These are phyloP conservation scores for Claviceps monticola DNA, from an alignment of 2,329 filamentous ascomycete genomes.

Conservation along the genomic window DNA sequence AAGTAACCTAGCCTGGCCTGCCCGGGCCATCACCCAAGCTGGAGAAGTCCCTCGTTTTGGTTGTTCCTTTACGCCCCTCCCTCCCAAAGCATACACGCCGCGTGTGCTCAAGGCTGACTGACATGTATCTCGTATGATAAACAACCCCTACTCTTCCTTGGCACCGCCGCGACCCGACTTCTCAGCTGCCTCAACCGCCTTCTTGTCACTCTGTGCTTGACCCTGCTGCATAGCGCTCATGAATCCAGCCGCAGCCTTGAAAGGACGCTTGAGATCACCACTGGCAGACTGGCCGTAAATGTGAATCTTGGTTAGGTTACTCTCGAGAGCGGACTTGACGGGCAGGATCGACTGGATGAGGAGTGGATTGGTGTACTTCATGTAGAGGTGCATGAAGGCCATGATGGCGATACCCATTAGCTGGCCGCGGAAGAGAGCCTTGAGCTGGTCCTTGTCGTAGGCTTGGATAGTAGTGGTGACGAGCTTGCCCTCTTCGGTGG, in stretches of 20 bases:
- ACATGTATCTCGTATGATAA: background rate
- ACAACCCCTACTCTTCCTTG: constrained; percentile 50
- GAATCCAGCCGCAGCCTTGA: constrained; percentile 74
- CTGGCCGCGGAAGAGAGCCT: constrained; percentile 74
- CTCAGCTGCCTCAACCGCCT: constrained; percentile 68
- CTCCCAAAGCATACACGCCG: background rate
- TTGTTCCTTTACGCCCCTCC: background rate
- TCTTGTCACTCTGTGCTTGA: constrained; percentile 81
- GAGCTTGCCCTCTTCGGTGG: constrained; percentile 85
- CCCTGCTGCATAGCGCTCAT: constrained; percentile 65
- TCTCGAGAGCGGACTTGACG: constrained; percentile 87
- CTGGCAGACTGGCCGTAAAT: constrained; percentile 72
- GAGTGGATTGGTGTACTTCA: constrained; percentile 99
- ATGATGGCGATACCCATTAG: constrained; percentile 97
- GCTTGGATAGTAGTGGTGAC: constrained; percentile 93
- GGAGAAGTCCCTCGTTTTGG: background rate
- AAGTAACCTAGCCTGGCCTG: background rate
- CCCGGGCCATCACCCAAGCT: background rate
- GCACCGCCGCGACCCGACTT: constrained; percentile 57
- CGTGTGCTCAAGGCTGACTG: background rate
- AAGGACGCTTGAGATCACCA: constrained; percentile 88
- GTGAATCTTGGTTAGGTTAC: constrained; percentile 94
- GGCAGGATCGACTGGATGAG: constrained; percentile 98
- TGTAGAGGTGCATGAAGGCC: constrained; percentile 95
- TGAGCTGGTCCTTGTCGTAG: constrained; percentile 82